These are phyloP conservation scores for Fusarium circinatum DNA, from an alignment of 2,329 filamentous ascomycete species.

Conservation along the genomic window DNA sequence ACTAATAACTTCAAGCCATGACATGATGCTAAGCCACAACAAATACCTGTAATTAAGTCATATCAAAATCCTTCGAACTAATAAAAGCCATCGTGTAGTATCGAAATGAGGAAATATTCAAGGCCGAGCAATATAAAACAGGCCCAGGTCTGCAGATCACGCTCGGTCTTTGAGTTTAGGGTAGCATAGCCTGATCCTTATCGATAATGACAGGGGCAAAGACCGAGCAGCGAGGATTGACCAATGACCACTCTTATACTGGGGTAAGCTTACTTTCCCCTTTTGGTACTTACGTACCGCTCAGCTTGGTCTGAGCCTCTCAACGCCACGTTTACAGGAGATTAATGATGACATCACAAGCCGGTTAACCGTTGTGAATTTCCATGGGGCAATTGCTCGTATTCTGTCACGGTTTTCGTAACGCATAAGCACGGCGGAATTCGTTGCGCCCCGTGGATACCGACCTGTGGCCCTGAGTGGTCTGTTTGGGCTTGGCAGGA, in stretches of 20 bases:
- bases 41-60: too few relatives aligned
- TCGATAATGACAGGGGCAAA: neutral
- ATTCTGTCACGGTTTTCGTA: neutral
- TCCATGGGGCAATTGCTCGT: neutral
- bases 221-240: accelerated
- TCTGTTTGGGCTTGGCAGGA: accelerated
- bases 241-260: neutral
- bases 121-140: accelerated
- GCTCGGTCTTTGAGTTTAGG: neutral
- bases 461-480: accelerated
- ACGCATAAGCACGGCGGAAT: neutral
- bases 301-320: neutral
- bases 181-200: neutral
- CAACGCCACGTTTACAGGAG: neutral
- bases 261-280: neutral
- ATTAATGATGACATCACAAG: too few relatives aligned
- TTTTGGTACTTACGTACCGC: accelerated
- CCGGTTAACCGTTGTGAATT: neutral
- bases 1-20: too few relatives aligned
- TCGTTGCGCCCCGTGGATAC: neutral
- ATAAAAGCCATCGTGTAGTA: too few relatives aligned
- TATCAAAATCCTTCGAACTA: too few relatives aligned
- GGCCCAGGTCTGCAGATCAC: accelerated
- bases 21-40: too few relatives aligned
- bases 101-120: accelerated